phyloP scores from a whole-genome alignment of 2,329 filamentous ascomycete genomes.

The Dactylellina parvicollis region DNA sequence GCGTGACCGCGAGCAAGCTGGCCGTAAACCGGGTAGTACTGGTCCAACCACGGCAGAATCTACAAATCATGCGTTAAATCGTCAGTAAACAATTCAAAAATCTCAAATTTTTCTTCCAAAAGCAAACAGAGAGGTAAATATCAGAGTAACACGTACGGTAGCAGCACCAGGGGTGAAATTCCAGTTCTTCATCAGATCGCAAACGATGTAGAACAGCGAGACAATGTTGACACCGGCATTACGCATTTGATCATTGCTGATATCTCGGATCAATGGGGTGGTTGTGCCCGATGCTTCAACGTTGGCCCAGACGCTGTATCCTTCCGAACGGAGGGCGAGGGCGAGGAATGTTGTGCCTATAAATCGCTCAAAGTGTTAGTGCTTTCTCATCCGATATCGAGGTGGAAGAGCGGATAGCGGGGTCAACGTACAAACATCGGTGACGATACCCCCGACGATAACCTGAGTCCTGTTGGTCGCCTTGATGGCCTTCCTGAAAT shows the following conservation, averaged over 20 bases:
- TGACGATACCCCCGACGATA: conserved; percentile 76
- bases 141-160: conserved; percentile 24
- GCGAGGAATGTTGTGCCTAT: conserved; percentile 75
- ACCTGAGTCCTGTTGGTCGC: conserved; percentile 75
- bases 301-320: conserved; percentile 79
- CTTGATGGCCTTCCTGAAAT: conserved; percentile 73
- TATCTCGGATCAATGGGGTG: conserved; percentile 69
- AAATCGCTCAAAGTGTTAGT: conserved; percentile 26
- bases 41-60: conserved; percentile 53
- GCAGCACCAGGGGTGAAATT: conserved; percentile 64
- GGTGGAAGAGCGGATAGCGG: background rate
- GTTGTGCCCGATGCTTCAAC: conserved; percentile 76
- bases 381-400: background rate
- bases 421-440: conserved; percentile 71
- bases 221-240: conserved; percentile 73
- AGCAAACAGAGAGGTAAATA: background rate
- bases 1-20: conserved; percentile 71
- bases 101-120: conserved; percentile 51
- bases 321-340: conserved; percentile 74
- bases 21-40: conserved; percentile 73
- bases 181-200: conserved; percentile 78
- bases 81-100: conserved; percentile 57
- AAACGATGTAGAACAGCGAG: conserved; percentile 71
- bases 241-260: conserved; percentile 74
- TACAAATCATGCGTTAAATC: conserved; percentile 56